Percentiles rank a stretch among this genome's conserved stretches.
Evolutionary conservation across 148 eudicot species (phyloP).

Genomic region (Arbutus unedo): DNA sequence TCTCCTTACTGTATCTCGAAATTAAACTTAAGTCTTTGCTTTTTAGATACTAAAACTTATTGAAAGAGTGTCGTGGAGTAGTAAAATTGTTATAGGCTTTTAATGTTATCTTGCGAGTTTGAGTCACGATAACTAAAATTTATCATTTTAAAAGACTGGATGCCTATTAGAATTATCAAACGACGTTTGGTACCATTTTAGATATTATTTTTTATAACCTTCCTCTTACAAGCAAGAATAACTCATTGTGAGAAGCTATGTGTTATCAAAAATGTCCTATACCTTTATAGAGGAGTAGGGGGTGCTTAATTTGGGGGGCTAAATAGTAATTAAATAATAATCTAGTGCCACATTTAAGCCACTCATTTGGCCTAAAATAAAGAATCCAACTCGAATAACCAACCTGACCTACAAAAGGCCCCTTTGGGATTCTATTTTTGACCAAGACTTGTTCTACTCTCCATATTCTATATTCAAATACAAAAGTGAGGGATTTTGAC

Average conservation of each 20-base stretch:
- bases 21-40: background rate
- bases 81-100: background rate
- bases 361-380: background rate
- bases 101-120: background rate
- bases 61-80: background rate
- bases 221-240: background rate
- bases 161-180: background rate
- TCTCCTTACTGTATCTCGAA: background rate
- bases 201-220: background rate
- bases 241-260: too few species aligned
- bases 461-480: background rate
- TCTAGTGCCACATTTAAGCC: background rate
- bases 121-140: too few species aligned
- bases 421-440: background rate
- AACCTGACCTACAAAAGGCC: background rate
- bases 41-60: background rate
- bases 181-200: background rate
- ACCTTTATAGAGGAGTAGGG: background rate
- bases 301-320: background rate
- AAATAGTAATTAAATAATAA: background rate
- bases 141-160: background rate
- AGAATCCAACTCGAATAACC: background rate
- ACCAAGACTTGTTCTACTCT: constrained; percentile 4
- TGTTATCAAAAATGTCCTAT: background rate
- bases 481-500: background rate